Evolutionary conservation across 75 land plant genomes (phyloP), one percentile per base, ranked within the genome.

Genomic region (Pseudotsuga menziesii): DNA sequence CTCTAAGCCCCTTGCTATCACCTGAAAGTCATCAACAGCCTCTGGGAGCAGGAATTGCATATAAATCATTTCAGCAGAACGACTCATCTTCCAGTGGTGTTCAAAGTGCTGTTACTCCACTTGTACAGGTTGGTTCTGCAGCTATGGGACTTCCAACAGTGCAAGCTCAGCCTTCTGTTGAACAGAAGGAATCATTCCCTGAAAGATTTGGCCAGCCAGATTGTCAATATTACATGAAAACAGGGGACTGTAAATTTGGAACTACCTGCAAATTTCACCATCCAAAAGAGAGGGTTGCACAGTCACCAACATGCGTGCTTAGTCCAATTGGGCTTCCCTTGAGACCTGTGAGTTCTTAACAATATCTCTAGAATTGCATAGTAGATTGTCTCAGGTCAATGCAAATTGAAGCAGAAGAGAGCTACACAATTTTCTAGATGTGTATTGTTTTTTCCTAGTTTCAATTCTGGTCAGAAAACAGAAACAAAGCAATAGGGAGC

Each of bases 171-270:
- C 44, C n/a, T 19, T 19, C 48, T 39, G 48, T 39, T 39, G 66
- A 58, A 44, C 90, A 83, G 75, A 88, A 82, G 79, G 89, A 82
- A 58, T 60, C 58, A 20, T 71, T 84, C 15, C 91, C 92, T 29
- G 88, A 90, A 73, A 81, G 92, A 79, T 87, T 85, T 26, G 96
- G 85, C 69, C 92, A 88, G 75, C 94, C 92, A 56, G 91, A 94
- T 36, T 94, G 97, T 82, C 92, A 89, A 36, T 88, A 92, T 78
- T 94, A 85, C 83, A 86, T 94, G 91, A 94, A 85, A 78, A 90
- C 82, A 26, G 97, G 97, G 27, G 91, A 84, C 76, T 94, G 97
- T 82, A 94, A 94, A 78, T 94, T 83, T 77, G 95, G 97, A 62
- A 9, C 84, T 13, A 80, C 86, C 76, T 94, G 97, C 92, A 88